phyloP scores from a whole-genome alignment of 2,329 filamentous ascomycete genomes.

The Sporothrix variecibatus region DNA sequence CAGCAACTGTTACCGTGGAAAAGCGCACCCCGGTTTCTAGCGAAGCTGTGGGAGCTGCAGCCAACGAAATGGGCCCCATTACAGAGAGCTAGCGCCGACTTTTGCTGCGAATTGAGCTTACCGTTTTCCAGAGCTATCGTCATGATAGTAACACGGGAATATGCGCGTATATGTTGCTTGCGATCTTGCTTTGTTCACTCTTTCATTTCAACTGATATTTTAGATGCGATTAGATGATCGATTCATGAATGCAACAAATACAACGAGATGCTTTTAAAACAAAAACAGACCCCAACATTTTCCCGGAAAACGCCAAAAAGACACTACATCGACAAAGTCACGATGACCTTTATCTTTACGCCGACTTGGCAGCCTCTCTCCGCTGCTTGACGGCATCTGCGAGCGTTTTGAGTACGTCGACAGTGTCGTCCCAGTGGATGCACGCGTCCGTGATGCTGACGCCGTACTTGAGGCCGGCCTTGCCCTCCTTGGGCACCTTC shows the following conservation, averaged over 20 bases:
- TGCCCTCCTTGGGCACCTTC: constrained; percentile 87
- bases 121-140: neutral
- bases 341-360: neutral
- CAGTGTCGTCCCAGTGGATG: constrained; percentile 91
- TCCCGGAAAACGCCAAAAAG: constrained; percentile 20
- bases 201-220: neutral
- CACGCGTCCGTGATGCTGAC: constrained; percentile 98
- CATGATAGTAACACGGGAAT: neutral
- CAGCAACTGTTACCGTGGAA: neutral
- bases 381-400: constrained; percentile 78
- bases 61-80: constrained; percentile 20
- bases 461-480: constrained; percentile 82
- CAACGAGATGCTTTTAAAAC: neutral
- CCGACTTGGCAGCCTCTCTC: constrained; percentile 48
- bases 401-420: constrained; percentile 72
- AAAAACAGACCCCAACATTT: neutral
- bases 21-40: constrained; percentile 12
- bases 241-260: neutral
- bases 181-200: neutral
- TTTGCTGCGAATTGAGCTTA: constrained; percentile 19
- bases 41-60: constrained; percentile 19
- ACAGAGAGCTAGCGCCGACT: constrained; percentile 24
- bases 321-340: neutral
- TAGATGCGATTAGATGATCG: neutral
- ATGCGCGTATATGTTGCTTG: neutral